phyloP scores from a whole-genome alignment of 78 protist genomes.

The Dictyostelium discoideum region DNA sequence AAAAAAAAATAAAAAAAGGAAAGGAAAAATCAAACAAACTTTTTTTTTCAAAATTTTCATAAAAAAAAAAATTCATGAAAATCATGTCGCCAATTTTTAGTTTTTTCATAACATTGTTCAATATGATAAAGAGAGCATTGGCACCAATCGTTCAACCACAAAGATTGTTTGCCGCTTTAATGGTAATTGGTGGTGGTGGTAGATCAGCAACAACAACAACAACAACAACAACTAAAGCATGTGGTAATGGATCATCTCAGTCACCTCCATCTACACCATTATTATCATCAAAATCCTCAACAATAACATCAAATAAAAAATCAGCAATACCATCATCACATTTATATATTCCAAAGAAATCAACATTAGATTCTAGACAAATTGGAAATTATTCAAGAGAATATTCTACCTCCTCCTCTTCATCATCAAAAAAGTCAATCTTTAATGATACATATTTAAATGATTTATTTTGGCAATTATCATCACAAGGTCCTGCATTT shows the following conservation, averaged over 20 bases:
- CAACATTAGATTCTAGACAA: background rate
- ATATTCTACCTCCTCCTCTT: background rate
- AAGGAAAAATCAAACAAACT: background rate
- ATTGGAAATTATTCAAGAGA: constrained; percentile 2
- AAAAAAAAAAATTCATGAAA: background rate
- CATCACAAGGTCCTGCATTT: constrained; percentile 75
- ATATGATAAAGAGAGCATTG: constrained; percentile 42
- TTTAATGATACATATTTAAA: constrained; percentile 24
- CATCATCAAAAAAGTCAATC: background rate
- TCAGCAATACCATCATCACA: background rate
- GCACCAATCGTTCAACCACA: constrained; percentile 45
- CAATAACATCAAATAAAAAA: background rate
- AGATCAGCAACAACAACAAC: background rate
- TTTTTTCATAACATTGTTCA: constrained; percentile 30
- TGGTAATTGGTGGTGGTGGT: constrained; percentile 19
- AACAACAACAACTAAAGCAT: background rate
- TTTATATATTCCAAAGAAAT: background rate
- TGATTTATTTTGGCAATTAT: constrained; percentile 59
- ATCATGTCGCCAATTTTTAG: background rate
- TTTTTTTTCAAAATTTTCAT: background rate
- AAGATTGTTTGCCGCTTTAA: constrained; percentile 48
- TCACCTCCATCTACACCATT: constrained; percentile 20
- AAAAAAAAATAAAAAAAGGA: no score
- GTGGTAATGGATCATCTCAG: background rate
- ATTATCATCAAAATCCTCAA: background rate